These are phyloP conservation scores for Nannizziopsis arthrosporioides DNA, from an alignment of 2,329 filamentous ascomycete genomes.

Conservation along the genomic window DNA sequence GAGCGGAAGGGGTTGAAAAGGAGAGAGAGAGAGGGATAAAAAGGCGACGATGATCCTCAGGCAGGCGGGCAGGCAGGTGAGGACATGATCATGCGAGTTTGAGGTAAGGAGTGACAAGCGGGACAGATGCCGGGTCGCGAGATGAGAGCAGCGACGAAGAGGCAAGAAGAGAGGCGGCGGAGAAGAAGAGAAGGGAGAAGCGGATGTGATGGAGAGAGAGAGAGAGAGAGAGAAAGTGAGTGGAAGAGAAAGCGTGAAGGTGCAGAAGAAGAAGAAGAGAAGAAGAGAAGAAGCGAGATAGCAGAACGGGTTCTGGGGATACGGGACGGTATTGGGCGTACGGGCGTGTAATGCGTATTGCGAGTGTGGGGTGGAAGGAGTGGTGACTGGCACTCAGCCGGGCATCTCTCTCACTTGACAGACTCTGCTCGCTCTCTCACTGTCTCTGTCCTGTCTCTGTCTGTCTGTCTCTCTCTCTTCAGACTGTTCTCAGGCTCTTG, in stretches of 20 bases:
- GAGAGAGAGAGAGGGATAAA: constrained; percentile 3
- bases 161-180: not conserved
- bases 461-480: too few species aligned
- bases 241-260: constrained; percentile 12
- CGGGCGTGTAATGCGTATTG: not conserved
- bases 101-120: not conserved
- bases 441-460: not conserved
- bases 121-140: not conserved
- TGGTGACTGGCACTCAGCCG: not conserved
- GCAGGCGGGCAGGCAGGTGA: not conserved
- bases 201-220: not conserved
- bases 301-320: constrained; percentile 14
- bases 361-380: not conserved
- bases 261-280: constrained; percentile 8
- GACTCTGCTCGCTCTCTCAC: not conserved
- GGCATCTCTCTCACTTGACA: not conserved
- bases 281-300: constrained; percentile 17
- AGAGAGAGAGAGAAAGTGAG: constrained; percentile 4
- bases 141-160: not conserved
- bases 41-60: not conserved
- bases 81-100: constrained; percentile 2
- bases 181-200: not conserved
- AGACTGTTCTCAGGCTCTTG: too few species aligned
- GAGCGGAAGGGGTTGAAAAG: constrained; percentile 7
- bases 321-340: too few species aligned